Base-by-base conservation (phyloP, 306 rosid species). In the Arachis hypogaea region DNA sequence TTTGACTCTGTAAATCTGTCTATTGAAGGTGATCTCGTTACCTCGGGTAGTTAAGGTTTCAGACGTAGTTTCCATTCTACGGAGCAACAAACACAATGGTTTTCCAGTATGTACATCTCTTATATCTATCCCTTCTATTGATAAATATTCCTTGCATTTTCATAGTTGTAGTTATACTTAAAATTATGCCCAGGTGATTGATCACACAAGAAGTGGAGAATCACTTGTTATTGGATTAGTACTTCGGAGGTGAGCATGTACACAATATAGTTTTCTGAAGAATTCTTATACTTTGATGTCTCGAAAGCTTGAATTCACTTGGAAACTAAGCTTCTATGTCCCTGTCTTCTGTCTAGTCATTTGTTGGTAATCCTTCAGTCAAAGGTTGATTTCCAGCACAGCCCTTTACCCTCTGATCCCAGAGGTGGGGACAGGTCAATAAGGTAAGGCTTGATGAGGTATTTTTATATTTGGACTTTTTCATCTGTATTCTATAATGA, bases 11-110 rank as follows among this genome's bases (percentile, higher is more conserved):
- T 71, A 68, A 58, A 72, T 68, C 69, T 77, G 79, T 68, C 59
- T 70, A 65, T 81, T 65, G 77, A 85, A 92, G 99, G 99, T 94
- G 74, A 79, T 87, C 59, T 91, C 95, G 77, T 75, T 94, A 67
- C 97, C 99, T 54, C 97, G 97, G 40, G 86, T 94, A 72, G 93
- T 80, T 58, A 94, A 92, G 95, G 96, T 94, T 83, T 91, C 99
- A 63, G 97, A 94, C 69, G 76, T 92, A 77, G 86, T 85, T 79
- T 83, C 92, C 65, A 94, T 94, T 82, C 77, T 94, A 72, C 84
- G 46, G 78, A 86, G 96, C 95, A 94, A 94, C 84, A 58, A 81
- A 47, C 97, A 94, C 78, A 92, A 94, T 49, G 99, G 99, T 76
- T 94, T 88, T 77, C 99, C 99, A n/a, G 97, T 94, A 89, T 83